phyloP scores from a whole-genome alignment of 805 yeast genomes.

The Nakazawaea holstii region DNA sequence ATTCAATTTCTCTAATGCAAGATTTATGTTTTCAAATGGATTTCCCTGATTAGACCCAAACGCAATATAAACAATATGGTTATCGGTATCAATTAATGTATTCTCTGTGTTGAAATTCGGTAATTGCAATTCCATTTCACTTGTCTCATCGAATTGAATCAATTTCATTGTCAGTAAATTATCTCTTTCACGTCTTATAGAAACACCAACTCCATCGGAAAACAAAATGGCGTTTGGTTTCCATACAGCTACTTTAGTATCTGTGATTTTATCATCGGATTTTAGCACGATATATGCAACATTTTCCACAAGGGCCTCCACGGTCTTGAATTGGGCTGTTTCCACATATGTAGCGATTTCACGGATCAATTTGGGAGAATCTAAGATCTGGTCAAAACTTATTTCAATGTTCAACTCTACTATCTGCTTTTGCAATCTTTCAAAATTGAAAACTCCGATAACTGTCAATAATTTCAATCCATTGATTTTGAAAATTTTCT shows the following conservation, averaged over 20 bases:
- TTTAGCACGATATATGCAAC: constrained; percentile 39
- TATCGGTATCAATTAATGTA: constrained; percentile 2
- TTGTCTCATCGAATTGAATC: constrained; percentile 18
- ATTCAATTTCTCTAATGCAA: constrained; percentile 45
- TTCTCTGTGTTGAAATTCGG: constrained; percentile 24
- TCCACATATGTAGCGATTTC: constrained; percentile 60
- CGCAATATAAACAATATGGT: constrained; percentile 66
- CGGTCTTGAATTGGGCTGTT: constrained; percentile 78
- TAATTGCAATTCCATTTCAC: constrained; percentile 14
- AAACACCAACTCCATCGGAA: constrained; percentile 89
- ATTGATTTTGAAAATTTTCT: constrained; percentile 28
- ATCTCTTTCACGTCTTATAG: constrained; percentile 43
- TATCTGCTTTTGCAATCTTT: constrained; percentile 74
- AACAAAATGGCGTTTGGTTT: constrained; percentile 87
- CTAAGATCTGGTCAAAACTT: constrained; percentile 14
- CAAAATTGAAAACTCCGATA: constrained; percentile 94
- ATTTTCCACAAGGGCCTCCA: constrained; percentile 81
- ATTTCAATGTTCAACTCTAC: constrained; percentile 58
- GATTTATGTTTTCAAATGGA: constrained; percentile 52
- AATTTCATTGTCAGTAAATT: constrained; percentile 27
- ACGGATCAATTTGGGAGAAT: constrained; percentile 39
- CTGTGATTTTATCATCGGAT: constrained; percentile 7
- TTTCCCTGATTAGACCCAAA: constrained; percentile 89
- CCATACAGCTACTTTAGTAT: constrained; percentile 54
- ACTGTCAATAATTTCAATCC: constrained; percentile 60